Conservation (phyloP, 1,139 yeast species). For the Taphrina betulina region DNA sequence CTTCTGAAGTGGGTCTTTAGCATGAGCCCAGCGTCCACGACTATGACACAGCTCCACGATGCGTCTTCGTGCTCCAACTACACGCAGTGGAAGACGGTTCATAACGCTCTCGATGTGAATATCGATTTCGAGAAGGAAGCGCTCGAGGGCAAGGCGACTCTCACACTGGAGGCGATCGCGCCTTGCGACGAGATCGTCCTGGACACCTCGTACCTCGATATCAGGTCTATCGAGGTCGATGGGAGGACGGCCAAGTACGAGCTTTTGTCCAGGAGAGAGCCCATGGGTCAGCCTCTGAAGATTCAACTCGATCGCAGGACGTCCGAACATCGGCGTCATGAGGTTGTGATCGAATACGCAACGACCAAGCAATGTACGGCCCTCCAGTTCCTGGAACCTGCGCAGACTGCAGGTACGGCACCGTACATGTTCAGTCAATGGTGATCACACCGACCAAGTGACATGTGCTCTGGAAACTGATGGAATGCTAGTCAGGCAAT, state of each 20-base stretch:
- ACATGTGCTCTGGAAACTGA: no score
- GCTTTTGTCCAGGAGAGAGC: conserved; percentile 55
- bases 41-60: conserved; percentile 20
- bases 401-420: conserved; percentile 71
- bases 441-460: no score
- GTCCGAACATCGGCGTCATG: conserved; percentile 39
- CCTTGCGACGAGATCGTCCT: conserved; percentile 50
- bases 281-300: conserved; percentile 64
- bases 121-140: conserved; percentile 56
- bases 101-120: conserved; percentile 13
- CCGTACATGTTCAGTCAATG: conserved; percentile 88
- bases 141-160: conserved; percentile 59
- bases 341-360: conserved; percentile 54
- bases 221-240: conserved; percentile 54
- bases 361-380: conserved; percentile 82
- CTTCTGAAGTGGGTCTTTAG: no score
- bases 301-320: conserved; percentile 42
- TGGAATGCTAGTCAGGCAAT: no score
- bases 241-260: conserved; percentile 45
- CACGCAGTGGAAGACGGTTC: conserved; percentile 7
- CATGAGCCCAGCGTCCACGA: no score
- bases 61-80: conserved; percentile 25
- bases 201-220: conserved; percentile 66
- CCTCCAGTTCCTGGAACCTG: conserved; percentile 75
- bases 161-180: conserved; percentile 46